Evolutionary conservation across 768 basidiomycete species (phyloP).

Genomic region (Rhizopogon rudus): DNA sequence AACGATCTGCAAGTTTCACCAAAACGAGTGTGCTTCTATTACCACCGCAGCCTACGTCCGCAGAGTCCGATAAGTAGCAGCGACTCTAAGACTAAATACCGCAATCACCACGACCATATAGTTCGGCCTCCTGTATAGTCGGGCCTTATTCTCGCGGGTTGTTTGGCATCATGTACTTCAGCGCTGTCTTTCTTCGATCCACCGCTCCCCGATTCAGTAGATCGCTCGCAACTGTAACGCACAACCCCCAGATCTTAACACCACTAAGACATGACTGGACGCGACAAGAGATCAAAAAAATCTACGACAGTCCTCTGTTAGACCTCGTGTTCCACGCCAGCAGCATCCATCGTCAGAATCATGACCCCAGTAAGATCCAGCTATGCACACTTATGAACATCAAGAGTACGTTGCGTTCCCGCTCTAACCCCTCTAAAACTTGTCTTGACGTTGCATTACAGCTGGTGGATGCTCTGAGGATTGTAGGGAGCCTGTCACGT

Average conservation of each 20-base stretch:
- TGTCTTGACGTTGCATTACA: slow-evolving; percentile 24
- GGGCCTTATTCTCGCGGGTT: not conserved
- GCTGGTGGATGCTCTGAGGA: slow-evolving; percentile 96
- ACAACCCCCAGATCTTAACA: slow-evolving; percentile 10
- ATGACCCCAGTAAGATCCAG: slow-evolving; percentile 89
- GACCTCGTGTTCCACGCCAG: slow-evolving; percentile 88
- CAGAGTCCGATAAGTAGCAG: not conserved
- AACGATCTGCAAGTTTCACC: too few species aligned
- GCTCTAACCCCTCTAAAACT: slow-evolving; percentile 17
- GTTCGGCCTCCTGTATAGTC: not conserved
- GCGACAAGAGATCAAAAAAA: slow-evolving; percentile 72
- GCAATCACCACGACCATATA: not conserved
- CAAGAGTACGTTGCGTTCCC: slow-evolving; percentile 66
- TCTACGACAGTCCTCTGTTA: slow-evolving; percentile 83
- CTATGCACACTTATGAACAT: slow-evolving; percentile 98
- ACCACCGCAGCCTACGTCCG: not conserved
- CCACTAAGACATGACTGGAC: slow-evolving; percentile 64
- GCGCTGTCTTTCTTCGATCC: slow-evolving; percentile 3
- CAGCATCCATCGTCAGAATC: slow-evolving; percentile 76
- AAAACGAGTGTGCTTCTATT: not conserved
- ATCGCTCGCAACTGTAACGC: slow-evolving; percentile 54
- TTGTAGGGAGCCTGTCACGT: slow-evolving; percentile 48
- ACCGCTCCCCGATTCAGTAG: slow-evolving; percentile 30
- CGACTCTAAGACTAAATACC: not conserved
- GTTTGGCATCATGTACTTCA: not conserved